Percentiles rank a stretch among this genome's conserved stretches.
Evolutionary conservation across 192 early-diverging fungal species (phyloP).

Genomic region (Coemansia sp.): DNA sequence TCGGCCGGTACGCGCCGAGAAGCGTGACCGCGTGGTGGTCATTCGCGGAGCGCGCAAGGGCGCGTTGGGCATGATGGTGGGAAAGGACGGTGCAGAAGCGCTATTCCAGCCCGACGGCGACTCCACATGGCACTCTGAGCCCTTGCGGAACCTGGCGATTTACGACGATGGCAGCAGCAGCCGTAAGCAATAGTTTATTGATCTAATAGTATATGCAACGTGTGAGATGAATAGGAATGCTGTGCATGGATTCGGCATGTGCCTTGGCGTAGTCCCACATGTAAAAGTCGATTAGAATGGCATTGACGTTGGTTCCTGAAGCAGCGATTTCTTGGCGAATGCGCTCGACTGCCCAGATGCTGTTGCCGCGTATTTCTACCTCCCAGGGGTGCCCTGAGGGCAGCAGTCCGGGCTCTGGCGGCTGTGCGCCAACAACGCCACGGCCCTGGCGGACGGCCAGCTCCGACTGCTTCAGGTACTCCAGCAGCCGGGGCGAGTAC

Average conservation of each 20-base stretch:
- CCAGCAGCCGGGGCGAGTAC: conserved; percentile 62
- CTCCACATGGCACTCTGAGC: conserved; percentile 33
- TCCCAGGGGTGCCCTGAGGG: conserved; percentile 63
- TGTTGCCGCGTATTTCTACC: conserved; percentile 76
- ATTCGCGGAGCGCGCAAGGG: conserved; percentile 61
- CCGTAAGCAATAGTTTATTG: conserved; percentile 1
- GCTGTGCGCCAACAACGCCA: not conserved
- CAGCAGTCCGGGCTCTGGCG: conserved; percentile 29
- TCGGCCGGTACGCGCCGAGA: conserved; percentile 61
- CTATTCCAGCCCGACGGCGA: conserved; percentile 66
- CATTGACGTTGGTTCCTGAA: conserved; percentile 54
- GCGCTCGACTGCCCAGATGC: conserved; percentile 77
- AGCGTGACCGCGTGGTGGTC: conserved; percentile 72
- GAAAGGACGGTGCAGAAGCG: conserved; percentile 70
- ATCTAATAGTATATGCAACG: conserved; percentile 61
- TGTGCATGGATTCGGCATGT: conserved; percentile 54
- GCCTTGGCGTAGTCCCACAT: conserved; percentile 84
- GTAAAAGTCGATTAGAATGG: conserved; percentile 84
- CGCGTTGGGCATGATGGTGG: conserved; percentile 64
- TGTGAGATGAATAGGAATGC: conserved; percentile 64
- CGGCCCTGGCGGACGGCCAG: not conserved
- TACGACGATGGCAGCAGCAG: conserved; percentile 15
- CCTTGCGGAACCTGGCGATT: conserved; percentile 43
- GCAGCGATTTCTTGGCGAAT: conserved; percentile 24
- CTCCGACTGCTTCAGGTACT: conserved; percentile 41